Conservation (phyloP, 805 yeast genomes). For the Lipomyces spencermartinsiae region DNA sequence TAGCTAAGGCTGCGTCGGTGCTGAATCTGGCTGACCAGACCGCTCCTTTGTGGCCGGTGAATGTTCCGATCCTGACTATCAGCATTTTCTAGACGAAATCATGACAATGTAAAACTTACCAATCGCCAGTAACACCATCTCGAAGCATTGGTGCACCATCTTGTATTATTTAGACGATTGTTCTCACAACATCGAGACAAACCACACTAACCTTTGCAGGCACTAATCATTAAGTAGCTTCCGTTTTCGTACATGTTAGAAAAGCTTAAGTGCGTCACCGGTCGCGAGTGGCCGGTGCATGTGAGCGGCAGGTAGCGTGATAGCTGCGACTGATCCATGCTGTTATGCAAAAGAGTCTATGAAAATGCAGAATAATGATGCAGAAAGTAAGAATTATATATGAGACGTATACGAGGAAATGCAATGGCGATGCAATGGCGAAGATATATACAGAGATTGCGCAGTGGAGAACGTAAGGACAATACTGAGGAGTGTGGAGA, state of each 20-base stretch:
- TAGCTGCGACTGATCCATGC: slow-evolving; percentile 17
- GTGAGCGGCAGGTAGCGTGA: slow-evolving; percentile 43
- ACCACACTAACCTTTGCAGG: slow-evolving; percentile 43
- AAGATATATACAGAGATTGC: neutral
- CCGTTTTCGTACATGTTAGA: slow-evolving; percentile 37
- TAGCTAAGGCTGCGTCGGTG: slow-evolving; percentile 38
- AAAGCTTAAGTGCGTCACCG: slow-evolving; percentile 46
- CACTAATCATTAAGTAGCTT: slow-evolving; percentile 43
- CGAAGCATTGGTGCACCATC: slow-evolving; percentile 48
- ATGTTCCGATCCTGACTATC: slow-evolving; percentile 44
- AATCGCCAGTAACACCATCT: slow-evolving; percentile 47
- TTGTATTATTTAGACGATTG: slow-evolving; percentile 6
- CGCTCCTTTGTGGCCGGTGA: slow-evolving; percentile 47
- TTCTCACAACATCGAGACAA: neutral
- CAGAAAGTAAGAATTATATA: neutral
- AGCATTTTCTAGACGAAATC: neutral
- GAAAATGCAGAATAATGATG: neutral
- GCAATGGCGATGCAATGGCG: neutral
- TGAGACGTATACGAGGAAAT: neutral
- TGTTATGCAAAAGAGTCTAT: neutral
- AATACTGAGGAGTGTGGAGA: neutral
- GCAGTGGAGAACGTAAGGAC: neutral
- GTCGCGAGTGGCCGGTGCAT: slow-evolving; percentile 48
- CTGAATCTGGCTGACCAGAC: slow-evolving; percentile 45
- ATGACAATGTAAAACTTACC: slow-evolving; percentile 35